A percentile compares a stretch with the other conserved stretches of the same genome.
Conservation (phyloP, 495 filamentous ascomycete genomes). For the Aspergillus sclerotioniger region DNA sequence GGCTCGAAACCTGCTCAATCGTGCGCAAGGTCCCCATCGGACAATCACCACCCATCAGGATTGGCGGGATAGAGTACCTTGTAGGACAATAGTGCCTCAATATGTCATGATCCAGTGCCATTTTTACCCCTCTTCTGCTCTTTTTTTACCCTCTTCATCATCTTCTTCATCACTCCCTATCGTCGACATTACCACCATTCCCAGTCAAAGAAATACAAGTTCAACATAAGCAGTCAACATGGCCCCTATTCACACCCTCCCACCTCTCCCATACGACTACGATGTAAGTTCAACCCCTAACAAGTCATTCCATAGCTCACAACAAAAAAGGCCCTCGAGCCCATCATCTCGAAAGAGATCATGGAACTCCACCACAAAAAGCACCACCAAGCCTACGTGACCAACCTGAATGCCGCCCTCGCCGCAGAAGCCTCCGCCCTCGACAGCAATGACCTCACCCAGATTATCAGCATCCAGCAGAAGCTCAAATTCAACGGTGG, state of each 20-base stretch:
- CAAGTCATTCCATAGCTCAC: not conserved
- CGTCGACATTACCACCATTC: not conserved
- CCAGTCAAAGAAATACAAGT: not conserved
- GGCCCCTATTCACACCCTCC: conserved; percentile 30
- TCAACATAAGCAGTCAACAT: conserved; percentile 16
- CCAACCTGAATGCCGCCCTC: conserved; percentile 55
- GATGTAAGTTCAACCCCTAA: conserved; percentile 28
- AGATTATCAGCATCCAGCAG: conserved; percentile 73
- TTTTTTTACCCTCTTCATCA: not conserved
- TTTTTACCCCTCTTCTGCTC: not conserved
- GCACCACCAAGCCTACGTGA: conserved; percentile 68
- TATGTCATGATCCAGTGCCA: not conserved
- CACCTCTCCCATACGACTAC: conserved; percentile 44
- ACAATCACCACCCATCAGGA: not conserved
- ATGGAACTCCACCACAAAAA: conserved; percentile 83
- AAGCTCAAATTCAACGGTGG: conserved; percentile 94
- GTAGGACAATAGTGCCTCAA: not conserved
- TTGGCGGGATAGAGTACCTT: not conserved
- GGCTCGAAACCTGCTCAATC: conserved; percentile 17
- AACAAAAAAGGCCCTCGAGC: conserved; percentile 70
- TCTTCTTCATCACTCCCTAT: not conserved
- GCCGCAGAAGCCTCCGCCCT: conserved; percentile 50
- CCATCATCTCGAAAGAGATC: conserved; percentile 88
- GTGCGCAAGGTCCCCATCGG: conserved; percentile 19
- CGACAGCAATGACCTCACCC: conserved; percentile 43